These are phyloP conservation scores for Saccharomycopsis schoenii DNA, from an alignment of 805 yeast species.

Conservation along the genomic window DNA sequence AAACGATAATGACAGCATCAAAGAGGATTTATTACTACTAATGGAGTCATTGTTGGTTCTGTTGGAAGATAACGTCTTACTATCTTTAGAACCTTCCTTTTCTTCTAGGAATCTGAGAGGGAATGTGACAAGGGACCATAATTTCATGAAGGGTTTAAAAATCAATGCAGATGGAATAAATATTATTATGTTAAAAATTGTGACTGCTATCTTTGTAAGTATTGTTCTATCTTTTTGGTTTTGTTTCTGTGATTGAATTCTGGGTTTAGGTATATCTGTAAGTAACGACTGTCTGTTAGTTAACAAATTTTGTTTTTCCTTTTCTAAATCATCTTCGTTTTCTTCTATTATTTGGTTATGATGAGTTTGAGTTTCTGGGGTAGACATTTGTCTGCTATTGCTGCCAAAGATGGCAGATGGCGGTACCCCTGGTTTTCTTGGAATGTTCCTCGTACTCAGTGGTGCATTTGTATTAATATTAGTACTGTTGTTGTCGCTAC, in stretches of 20 bases:
- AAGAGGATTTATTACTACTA: not conserved
- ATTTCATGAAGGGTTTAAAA: constrained; percentile 39
- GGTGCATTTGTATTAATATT: not conserved
- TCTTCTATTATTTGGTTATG: not conserved
- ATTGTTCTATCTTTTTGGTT: not conserved
- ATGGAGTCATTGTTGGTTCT: not conserved
- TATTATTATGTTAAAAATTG: constrained; percentile 26
- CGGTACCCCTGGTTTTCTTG: not conserved
- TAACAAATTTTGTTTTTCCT: not conserved
- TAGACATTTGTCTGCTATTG: not conserved
- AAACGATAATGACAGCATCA: not conserved
- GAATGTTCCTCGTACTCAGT: not conserved
- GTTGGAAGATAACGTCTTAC: not conserved
- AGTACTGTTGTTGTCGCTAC: not conserved
- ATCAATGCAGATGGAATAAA: constrained; percentile 43
- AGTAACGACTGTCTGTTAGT: not conserved
- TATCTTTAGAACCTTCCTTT: constrained; percentile 7
- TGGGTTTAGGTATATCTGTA: not conserved
- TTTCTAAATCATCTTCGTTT: not conserved
- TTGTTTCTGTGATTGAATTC: not conserved
- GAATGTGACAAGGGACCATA: constrained; percentile 44
- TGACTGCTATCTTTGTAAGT: constrained; percentile 15
- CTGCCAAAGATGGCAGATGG: not conserved
- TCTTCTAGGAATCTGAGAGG: constrained; percentile 41
- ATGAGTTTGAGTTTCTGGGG: not conserved